These are phyloP conservation scores for Kwoniella mangroviensis DNA, from an alignment of 768 basidiomycete species.

Conservation along the genomic window DNA sequence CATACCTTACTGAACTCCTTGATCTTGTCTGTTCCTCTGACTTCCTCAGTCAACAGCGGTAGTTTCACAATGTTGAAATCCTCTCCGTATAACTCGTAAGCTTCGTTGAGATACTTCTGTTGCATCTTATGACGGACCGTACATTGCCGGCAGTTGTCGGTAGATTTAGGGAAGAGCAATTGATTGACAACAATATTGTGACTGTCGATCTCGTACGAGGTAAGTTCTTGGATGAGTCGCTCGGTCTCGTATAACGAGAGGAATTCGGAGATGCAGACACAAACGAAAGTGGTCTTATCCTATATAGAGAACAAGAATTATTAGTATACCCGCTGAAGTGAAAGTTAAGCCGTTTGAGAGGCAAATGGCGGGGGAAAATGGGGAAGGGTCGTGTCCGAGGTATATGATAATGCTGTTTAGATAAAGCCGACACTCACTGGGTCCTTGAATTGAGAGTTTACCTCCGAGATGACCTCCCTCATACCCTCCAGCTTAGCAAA, in stretches of 20 bases:
- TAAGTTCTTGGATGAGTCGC: conserved; percentile 90
- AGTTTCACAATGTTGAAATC: conserved; percentile 97
- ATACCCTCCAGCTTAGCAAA: conserved; percentile 97
- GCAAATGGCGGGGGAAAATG: not conserved
- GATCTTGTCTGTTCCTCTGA: conserved; percentile 90
- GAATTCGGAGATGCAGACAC: conserved; percentile 98
- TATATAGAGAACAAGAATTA: conserved; percentile 49
- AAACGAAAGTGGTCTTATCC: conserved; percentile 99
- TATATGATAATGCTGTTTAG: not conserved
- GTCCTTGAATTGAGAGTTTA: conserved; percentile 99
- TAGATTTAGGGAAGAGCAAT: conserved; percentile 90
- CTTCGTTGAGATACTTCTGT: conserved; percentile 94
- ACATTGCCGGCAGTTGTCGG: conserved; percentile 93
- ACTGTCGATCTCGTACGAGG: conserved; percentile 80
- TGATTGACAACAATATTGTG: conserved; percentile 99
- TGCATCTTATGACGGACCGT: conserved; percentile 94
- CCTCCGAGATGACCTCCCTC: conserved; percentile 95
- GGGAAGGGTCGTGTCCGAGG: not conserved
- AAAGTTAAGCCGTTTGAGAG: too few relatives aligned
- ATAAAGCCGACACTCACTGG: conserved; percentile 65
- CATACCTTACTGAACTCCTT: conserved; percentile 77
- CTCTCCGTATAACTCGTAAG: conserved; percentile 95
- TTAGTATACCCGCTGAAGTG: too few relatives aligned
- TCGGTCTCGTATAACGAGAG: conserved; percentile 98
- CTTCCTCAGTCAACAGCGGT: conserved; percentile 93